Evolutionary conservation across 2,329 filamentous ascomycete species (phyloP).

Genomic region (Apiospora pterosperma): DNA sequence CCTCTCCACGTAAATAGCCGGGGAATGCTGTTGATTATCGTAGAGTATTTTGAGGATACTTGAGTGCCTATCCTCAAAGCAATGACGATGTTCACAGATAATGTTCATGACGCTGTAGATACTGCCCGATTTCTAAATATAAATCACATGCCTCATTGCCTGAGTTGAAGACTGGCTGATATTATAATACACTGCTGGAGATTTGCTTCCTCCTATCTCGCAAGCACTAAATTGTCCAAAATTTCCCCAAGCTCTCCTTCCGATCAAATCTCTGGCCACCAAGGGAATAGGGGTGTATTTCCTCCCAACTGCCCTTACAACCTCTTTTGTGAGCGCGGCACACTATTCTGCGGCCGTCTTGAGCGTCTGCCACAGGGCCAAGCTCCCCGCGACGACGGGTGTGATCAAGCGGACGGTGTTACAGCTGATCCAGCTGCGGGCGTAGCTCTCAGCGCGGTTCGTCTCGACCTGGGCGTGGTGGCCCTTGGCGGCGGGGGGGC

Average conservation of each 20-base stretch:
- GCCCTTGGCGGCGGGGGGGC: neutral
- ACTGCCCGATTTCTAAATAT: no score
- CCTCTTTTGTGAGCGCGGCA: neutral
- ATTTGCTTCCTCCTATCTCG: neutral
- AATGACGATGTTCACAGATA: neutral
- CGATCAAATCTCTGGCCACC: no score
- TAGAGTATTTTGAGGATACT: neutral
- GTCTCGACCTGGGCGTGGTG: neutral
- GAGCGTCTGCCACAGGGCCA: constrained; percentile 30
- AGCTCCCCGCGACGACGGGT: constrained; percentile 29
- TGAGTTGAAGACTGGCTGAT: neutral
- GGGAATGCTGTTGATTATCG: no score
- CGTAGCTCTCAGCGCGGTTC: constrained; percentile 28
- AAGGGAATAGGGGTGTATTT: neutral
- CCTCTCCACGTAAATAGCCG: neutral
- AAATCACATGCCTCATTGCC: no score
- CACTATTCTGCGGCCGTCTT: neutral
- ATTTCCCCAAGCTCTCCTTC: neutral
- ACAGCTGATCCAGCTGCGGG: constrained; percentile 30
- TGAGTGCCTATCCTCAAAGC: no score
- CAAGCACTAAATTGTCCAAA: neutral
- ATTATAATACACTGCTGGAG: neutral
- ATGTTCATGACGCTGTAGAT: neutral
- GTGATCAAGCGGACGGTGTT: constrained; percentile 32
- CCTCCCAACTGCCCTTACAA: no score